A percentile compares a stretch with the other conserved stretches of the same genome.
Evolutionary conservation across 257 asterid species (phyloP).

Genomic region (Nicotiana attenuata): DNA sequence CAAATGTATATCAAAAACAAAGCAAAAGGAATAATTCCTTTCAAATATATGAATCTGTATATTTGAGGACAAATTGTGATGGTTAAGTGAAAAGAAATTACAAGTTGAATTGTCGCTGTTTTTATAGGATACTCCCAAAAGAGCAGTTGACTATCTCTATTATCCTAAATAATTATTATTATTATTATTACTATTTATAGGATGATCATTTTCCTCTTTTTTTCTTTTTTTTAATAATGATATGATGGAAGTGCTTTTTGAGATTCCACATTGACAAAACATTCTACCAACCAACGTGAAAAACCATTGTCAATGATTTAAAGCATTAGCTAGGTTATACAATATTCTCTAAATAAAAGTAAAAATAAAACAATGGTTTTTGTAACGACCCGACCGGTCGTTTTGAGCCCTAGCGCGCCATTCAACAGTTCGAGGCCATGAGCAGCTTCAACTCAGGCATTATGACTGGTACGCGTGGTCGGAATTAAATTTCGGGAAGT

Average conservation of each 20-base stretch:
- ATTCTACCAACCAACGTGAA: not conserved
- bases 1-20: not conserved
- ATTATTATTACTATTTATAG: no score
- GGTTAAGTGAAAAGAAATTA: not conserved
- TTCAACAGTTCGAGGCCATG: no score
- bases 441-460: no score
- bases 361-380: not conserved
- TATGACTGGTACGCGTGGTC: no score
- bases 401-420: no score
- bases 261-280: not conserved
- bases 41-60: constrained; percentile 2
- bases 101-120: not conserved
- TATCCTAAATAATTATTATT: not conserved
- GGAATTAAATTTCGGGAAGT: no score
- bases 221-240: not conserved
- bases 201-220: not conserved
- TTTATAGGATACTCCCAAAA: constrained; percentile 2
- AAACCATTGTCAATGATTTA: constrained; percentile 6
- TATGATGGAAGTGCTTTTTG: not conserved
- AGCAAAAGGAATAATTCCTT: not conserved
- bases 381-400: no score
- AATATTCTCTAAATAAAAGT: not conserved
- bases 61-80: not conserved
- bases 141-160: constrained; percentile 3
- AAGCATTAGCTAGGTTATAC: not conserved